Conservation (phyloP, 2,329 filamentous ascomycete genomes). For the Fusarium udum region DNA sequence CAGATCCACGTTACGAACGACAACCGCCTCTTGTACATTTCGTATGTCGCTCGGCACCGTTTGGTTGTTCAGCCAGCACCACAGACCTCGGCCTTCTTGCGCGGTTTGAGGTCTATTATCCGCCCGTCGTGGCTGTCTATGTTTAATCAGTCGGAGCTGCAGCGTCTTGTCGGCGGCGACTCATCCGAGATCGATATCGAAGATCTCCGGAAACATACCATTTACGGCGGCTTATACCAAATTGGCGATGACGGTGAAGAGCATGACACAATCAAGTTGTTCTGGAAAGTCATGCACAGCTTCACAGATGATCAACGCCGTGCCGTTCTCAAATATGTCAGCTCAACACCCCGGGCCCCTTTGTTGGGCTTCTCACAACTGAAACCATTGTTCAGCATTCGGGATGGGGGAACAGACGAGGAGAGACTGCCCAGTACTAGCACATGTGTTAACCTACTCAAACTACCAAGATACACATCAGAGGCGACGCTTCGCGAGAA, state of each 20-base stretch:
- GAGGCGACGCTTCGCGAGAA: slow-evolving; percentile 76
- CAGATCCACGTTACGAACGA: slow-evolving; percentile 86
- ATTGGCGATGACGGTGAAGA: slow-evolving; percentile 90
- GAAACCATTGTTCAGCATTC: slow-evolving; percentile 86
- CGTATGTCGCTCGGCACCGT: slow-evolving; percentile 87
- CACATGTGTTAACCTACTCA: slow-evolving; percentile 94
- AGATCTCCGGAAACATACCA: slow-evolving; percentile 84
- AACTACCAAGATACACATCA: slow-evolving; percentile 83
- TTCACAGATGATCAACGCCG: slow-evolving; percentile 81
- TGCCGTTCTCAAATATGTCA: slow-evolving; percentile 94
- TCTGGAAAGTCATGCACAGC: slow-evolving; percentile 88
- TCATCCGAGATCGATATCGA: slow-evolving; percentile 85
- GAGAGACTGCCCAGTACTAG: slow-evolving; percentile 92
- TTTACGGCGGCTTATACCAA: slow-evolving; percentile 86
- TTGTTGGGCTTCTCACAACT: slow-evolving; percentile 88
- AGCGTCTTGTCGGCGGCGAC: slow-evolving; percentile 91
- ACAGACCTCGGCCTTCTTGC: slow-evolving; percentile 90
- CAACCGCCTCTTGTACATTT: slow-evolving; percentile 94
- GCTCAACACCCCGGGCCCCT: slow-evolving; percentile 89
- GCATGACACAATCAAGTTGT: slow-evolving; percentile 84
- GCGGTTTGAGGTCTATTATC: slow-evolving; percentile 86
- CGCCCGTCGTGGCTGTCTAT: slow-evolving; percentile 93
- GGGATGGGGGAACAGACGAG: slow-evolving; percentile 69
- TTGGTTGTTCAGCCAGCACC: slow-evolving; percentile 79
- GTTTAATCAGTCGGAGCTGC: slow-evolving; percentile 97